Evolutionary conservation across 495 filamentous ascomycete species (phyloP).

Genomic region (Penicillium lividum): DNA sequence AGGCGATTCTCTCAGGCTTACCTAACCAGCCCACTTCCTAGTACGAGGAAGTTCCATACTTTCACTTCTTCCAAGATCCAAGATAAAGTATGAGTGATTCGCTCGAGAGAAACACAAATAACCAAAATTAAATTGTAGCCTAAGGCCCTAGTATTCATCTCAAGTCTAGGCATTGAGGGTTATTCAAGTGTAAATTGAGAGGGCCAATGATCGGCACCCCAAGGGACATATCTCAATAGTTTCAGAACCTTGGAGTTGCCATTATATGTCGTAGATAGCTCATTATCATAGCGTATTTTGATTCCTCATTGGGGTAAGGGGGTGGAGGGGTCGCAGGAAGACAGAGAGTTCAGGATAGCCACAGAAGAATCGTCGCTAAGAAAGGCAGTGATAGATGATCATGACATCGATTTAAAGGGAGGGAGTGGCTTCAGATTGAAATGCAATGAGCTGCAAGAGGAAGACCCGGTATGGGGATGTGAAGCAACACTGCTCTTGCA

Average conservation of each 20-base stretch:
- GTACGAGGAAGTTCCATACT: too few species aligned
- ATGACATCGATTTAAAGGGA: neutral
- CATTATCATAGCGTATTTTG: neutral
- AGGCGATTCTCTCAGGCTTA: conserved; percentile 8
- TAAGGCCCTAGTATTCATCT: too few species aligned
- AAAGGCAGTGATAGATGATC: neutral
- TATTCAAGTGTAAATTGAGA: neutral
- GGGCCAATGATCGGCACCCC: neutral
- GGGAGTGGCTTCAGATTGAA: neutral
- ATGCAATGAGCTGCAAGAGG: neutral
- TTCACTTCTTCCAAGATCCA: too few species aligned
- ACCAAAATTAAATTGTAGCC: too few species aligned
- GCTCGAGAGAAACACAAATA: too few species aligned
- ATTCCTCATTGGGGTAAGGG: neutral
- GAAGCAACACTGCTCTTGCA: neutral
- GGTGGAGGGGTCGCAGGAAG: neutral
- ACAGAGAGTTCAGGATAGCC: neutral
- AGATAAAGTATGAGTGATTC: too few species aligned
- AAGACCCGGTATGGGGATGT: neutral
- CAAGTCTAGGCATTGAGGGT: too few species aligned
- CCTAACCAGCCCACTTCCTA: conserved; percentile 9
- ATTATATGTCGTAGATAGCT: neutral
- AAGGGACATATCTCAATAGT: neutral
- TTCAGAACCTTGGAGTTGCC: neutral
- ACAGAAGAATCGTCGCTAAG: neutral